These are phyloP conservation scores for Amanita fuliginea DNA, from an alignment of 768 basidiomycete species.

Conservation along the genomic window DNA sequence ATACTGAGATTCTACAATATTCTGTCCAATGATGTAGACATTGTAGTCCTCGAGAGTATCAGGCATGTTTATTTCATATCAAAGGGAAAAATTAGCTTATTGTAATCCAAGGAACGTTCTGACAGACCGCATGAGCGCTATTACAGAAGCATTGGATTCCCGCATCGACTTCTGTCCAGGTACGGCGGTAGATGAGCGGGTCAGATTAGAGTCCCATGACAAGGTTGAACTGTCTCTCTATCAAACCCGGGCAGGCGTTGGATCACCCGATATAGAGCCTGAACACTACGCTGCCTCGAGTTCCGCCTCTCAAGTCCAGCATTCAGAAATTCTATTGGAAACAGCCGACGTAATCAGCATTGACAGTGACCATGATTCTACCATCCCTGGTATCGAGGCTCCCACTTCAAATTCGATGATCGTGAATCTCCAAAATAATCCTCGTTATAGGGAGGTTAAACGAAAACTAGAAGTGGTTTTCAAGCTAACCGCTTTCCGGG, in stretches of 20 bases:
- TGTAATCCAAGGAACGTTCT: constrained; percentile 1
- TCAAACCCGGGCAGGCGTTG: background rate
- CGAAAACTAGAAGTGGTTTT: constrained; percentile 49
- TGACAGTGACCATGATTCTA: background rate
- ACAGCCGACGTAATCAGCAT: background rate
- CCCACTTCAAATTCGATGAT: background rate
- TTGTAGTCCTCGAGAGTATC: constrained; percentile 27
- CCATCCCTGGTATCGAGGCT: background rate
- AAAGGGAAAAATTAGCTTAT: background rate
- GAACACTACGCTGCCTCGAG: background rate
- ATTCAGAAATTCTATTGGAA: background rate
- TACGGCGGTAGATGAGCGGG: no score
- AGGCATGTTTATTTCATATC: constrained; percentile 20
- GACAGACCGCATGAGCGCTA: constrained; percentile 22
- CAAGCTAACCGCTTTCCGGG: constrained; percentile 55
- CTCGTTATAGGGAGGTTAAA: constrained; percentile 40
- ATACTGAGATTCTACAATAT: constrained; percentile 14
- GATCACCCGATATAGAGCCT: background rate
- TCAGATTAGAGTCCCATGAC: no score
- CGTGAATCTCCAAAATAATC: constrained; percentile 1
- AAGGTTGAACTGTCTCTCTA: background rate
- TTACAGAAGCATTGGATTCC: constrained; percentile 23
- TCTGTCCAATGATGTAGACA: constrained; percentile 22
- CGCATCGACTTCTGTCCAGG: constrained; percentile 7
- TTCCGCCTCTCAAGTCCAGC: background rate